A percentile compares a stretch with the other conserved stretches of the same genome.
Evolutionary conservation across 495 filamentous ascomycete species (phyloP).

Genomic region (Aspergillus diversus): DNA sequence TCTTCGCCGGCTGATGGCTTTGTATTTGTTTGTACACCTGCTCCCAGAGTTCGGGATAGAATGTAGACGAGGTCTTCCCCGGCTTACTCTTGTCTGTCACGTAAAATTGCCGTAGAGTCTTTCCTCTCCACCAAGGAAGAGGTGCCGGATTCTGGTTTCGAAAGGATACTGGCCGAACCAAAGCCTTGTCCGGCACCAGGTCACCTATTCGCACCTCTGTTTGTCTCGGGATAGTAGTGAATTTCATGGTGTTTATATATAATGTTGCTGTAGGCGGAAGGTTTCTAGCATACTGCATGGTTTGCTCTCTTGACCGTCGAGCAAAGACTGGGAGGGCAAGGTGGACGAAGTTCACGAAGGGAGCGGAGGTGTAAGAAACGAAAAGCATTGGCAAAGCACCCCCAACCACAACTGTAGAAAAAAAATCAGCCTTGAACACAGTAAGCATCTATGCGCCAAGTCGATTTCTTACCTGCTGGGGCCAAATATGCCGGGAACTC

Average conservation of each 20-base stretch:
- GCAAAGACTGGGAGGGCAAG: conserved; percentile 69
- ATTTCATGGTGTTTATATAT: conserved; percentile 71
- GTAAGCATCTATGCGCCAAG: conserved; percentile 9
- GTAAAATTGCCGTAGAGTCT: conserved; percentile 39
- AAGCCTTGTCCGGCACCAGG: conserved; percentile 35
- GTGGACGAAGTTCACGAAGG: conserved; percentile 75
- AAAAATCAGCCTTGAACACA: not conserved
- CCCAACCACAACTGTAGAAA: conserved; percentile 53
- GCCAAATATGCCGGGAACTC: conserved; percentile 50
- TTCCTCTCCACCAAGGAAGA: conserved; percentile 39
- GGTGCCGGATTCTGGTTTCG: conserved; percentile 37
- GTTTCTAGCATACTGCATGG: conserved; percentile 64
- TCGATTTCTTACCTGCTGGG: conserved; percentile 41
- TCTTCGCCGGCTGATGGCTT: conserved; percentile 19
- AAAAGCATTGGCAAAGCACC: conserved; percentile 69
- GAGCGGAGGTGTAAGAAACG: conserved; percentile 64
- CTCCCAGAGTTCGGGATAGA: conserved; percentile 50
- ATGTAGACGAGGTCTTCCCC: conserved; percentile 39
- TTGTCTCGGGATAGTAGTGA: conserved; percentile 49
- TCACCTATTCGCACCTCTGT: conserved; percentile 46
- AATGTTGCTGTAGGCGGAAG: conserved; percentile 66
- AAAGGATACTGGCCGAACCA: conserved; percentile 45
- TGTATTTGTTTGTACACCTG: conserved; percentile 45
- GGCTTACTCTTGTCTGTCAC: conserved; percentile 37
- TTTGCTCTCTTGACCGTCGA: conserved; percentile 66